These are phyloP conservation scores for Neurospora intermedia DNA, from an alignment of 495 filamentous ascomycete species.

Conservation along the genomic window DNA sequence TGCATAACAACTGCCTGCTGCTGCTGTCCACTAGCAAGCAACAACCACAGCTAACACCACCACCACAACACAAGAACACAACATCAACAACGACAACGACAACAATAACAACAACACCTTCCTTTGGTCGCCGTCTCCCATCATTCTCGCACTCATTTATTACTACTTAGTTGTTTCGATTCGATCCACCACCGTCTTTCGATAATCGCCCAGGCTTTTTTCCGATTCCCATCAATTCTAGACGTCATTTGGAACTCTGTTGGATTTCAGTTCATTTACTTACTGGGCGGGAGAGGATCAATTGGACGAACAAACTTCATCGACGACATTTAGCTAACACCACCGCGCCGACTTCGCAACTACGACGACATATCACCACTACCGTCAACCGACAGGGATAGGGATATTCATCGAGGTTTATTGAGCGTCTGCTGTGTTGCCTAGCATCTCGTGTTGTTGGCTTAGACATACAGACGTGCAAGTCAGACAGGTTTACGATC, in stretches of 20 bases:
- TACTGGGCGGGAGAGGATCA: too few species aligned
- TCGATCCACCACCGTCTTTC: neutral
- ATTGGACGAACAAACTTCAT: neutral
- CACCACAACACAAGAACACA: neutral
- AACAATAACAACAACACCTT: neutral
- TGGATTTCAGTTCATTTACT: neutral
- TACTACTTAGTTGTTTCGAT: neutral
- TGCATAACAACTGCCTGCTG: neutral
- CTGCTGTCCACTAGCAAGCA: neutral
- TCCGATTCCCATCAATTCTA: neutral
- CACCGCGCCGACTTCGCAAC: neutral
- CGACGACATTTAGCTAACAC: neutral
- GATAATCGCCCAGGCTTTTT: neutral
- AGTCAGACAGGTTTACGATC: neutral
- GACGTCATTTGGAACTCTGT: neutral
- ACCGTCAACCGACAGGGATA: neutral
- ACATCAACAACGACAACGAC: neutral
- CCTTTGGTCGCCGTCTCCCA: neutral
- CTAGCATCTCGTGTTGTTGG: neutral
- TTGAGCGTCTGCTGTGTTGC: neutral
- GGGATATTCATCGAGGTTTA: neutral
- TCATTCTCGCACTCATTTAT: neutral
- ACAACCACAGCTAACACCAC: neutral
- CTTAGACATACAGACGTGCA: neutral
- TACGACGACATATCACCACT: neutral